phyloP scores from a whole-genome alignment of 768 basidiomycete genomes.

The Lentinula lateritia region DNA sequence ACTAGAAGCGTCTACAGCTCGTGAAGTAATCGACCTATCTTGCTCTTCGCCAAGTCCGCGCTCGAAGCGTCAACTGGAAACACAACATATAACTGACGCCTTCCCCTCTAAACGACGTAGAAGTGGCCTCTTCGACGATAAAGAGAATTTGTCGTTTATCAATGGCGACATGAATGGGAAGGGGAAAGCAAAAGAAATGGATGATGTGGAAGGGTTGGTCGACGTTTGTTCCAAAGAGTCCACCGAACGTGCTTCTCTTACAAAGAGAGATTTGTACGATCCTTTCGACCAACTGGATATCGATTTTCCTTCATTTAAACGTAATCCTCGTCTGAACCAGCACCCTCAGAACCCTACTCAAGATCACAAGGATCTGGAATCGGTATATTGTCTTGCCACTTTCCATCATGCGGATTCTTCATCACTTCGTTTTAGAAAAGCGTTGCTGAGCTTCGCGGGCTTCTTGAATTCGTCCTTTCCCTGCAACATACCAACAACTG shows the following conservation, averaged over 20 bases:
- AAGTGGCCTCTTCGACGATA: slow-evolving; percentile 12
- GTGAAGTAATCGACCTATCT: slow-evolving; percentile 12
- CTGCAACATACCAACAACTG: not conserved
- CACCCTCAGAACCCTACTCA: not conserved
- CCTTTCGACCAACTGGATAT: slow-evolving; percentile 6
- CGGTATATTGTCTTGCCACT: slow-evolving; percentile 17
- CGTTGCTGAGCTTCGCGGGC: slow-evolving; percentile 20
- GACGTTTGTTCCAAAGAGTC: not conserved
- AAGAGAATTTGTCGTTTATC: slow-evolving; percentile 17
- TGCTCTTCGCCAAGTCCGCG: slow-evolving; percentile 1
- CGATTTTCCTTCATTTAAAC: slow-evolving; percentile 3
- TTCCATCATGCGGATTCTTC: slow-evolving; percentile 23
- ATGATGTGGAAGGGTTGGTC: not conserved
- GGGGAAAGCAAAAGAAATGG: slow-evolving; percentile 7
- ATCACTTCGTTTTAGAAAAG: slow-evolving; percentile 26
- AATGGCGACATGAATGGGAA: slow-evolving; percentile 9
- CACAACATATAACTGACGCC: not conserved
- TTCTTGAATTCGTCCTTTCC: slow-evolving; percentile 18
- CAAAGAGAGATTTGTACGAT: not conserved
- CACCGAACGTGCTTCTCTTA: not conserved
- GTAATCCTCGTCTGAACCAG: not conserved
- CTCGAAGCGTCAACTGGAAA: not conserved
- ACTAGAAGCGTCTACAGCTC: slow-evolving; percentile 1
- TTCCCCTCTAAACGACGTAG: slow-evolving; percentile 26
- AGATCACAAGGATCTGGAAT: slow-evolving; percentile 21